Evolutionary conservation across 306 rosid genomes (phyloP).

Genomic region (Fragaria iinumae): DNA sequence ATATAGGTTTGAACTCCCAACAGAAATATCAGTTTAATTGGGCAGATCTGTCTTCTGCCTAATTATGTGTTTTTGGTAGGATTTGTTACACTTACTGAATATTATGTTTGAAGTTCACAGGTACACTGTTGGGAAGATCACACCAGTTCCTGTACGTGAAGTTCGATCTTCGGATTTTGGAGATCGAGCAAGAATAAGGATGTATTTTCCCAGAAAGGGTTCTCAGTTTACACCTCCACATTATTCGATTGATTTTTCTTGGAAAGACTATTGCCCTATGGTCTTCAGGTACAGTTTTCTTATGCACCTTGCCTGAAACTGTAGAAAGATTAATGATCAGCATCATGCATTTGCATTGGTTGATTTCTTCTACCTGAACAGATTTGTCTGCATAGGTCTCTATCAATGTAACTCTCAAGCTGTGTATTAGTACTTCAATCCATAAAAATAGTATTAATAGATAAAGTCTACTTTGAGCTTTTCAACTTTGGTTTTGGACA

Average conservation of each 20-base stretch:
- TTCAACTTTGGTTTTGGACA: background rate
- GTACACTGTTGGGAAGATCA: slow-evolving; percentile 95
- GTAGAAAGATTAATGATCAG: slow-evolving; percentile 8
- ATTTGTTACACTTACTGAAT: slow-evolving; percentile 23
- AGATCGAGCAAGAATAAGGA: slow-evolving; percentile 84
- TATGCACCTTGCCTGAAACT: slow-evolving; percentile 1
- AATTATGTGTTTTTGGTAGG: background rate
- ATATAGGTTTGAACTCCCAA: background rate
- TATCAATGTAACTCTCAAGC: background rate
- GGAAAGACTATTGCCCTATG: slow-evolving; percentile 99
- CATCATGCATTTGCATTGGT: slow-evolving; percentile 28
- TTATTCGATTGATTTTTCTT: slow-evolving; percentile 68
- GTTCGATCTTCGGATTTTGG: slow-evolving; percentile 95
- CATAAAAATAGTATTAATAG: background rate
- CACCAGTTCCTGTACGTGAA: slow-evolving; percentile 93
- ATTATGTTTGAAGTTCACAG: slow-evolving; percentile 54
- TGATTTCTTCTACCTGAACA: slow-evolving; percentile 4
- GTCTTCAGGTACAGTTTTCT: slow-evolving; percentile 78
- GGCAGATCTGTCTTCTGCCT: background rate
- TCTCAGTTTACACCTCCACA: slow-evolving; percentile 95
- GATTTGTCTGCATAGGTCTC: slow-evolving; percentile 2
- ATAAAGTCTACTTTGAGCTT: background rate
- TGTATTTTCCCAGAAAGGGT: slow-evolving; percentile 84
- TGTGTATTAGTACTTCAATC: background rate
- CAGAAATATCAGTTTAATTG: background rate